phyloP scores from a whole-genome alignment of 345 rosid genomes.

The Anastatica hierochuntica region DNA sequence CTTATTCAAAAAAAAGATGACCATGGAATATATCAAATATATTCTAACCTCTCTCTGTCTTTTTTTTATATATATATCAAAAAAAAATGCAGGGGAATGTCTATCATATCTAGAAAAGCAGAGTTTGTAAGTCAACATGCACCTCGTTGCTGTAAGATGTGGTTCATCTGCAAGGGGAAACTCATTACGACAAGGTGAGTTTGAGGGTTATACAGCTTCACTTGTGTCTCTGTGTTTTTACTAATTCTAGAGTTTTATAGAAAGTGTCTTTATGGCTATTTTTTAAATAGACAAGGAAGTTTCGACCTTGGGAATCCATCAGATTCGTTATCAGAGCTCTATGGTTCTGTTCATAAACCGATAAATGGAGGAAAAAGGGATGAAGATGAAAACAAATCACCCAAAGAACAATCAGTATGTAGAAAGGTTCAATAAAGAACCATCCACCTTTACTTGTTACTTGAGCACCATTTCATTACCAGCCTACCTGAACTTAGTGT shows the following conservation, averaged over 20 bases:
- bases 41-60: conserved; percentile 7
- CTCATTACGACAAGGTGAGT: conserved; percentile 45
- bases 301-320: neutral
- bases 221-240: neutral
- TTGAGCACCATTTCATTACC: too few species aligned
- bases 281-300: conserved; percentile 13
- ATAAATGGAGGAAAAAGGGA: neutral
- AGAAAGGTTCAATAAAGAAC: neutral
- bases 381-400: neutral
- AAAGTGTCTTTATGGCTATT: neutral
- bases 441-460: too few species aligned
- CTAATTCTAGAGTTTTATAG: neutral
- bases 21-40: neutral
- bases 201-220: neutral
- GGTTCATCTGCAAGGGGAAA: conserved; percentile 62
- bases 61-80: too few species aligned
- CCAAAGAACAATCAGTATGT: conserved; percentile 6
- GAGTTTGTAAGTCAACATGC: conserved; percentile 40
- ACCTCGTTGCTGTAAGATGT: conserved; percentile 51
- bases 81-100: conserved; percentile 45
- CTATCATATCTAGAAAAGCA: conserved; percentile 67
- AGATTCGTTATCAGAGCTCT: neutral
- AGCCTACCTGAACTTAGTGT: too few species aligned
- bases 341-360: neutral
- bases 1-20: neutral